These are phyloP conservation scores for Claviceps digitariae DNA, from an alignment of 2,329 filamentous ascomycete species.

Conservation along the genomic window DNA sequence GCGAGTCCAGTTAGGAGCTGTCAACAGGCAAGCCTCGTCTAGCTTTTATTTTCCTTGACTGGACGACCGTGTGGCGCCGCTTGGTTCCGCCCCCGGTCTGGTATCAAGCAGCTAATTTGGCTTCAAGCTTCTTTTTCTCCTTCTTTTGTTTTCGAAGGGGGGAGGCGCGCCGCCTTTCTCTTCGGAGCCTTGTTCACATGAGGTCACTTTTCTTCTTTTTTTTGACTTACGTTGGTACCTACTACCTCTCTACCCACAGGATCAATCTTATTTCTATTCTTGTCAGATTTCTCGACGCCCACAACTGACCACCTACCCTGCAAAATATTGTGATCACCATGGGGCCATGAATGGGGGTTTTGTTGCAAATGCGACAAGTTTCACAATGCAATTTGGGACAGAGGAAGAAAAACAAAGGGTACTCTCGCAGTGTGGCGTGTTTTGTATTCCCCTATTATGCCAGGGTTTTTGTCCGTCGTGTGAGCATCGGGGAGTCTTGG, in stretches of 20 bases:
- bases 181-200: neutral
- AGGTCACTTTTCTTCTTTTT: neutral
- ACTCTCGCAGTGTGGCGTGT: neutral
- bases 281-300: neutral
- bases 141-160: neutral
- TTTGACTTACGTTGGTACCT: too few species aligned
- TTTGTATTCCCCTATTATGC: neutral
- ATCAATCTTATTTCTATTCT: neutral
- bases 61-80: neutral
- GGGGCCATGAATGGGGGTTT: neutral
- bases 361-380: neutral
- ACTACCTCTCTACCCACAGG: too few species aligned
- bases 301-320: neutral
- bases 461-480: neutral
- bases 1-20: conserved; percentile 3
- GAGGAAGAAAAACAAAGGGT: too few species aligned
- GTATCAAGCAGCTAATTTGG: neutral
- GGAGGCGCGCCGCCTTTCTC: too few species aligned
- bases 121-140: neutral
- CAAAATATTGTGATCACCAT: neutral
- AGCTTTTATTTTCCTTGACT: conserved; percentile 1
- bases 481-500: neutral
- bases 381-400: neutral
- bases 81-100: conserved; percentile 4
- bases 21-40: neutral